A percentile compares a stretch with the other conserved stretches of the same genome.
Evolutionary conservation across 495 filamentous ascomycete species (phyloP).

Genomic region (Cudoniella acicularis): DNA sequence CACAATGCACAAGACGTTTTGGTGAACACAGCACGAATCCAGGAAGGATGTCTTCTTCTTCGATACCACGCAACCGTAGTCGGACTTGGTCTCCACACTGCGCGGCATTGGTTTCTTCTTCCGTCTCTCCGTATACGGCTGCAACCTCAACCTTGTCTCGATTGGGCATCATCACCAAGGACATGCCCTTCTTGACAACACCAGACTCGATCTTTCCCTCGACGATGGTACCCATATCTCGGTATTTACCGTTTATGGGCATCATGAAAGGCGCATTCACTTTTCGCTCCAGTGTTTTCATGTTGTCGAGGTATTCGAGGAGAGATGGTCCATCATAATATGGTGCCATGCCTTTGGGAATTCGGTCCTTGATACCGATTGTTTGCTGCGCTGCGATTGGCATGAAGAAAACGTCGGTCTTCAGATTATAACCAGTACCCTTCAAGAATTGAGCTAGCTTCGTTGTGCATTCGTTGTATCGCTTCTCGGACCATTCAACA

Average conservation of each 20-base stretch:
- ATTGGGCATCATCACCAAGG: conserved; percentile 91
- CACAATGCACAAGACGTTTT: conserved; percentile 87
- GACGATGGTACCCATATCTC: conserved; percentile 95
- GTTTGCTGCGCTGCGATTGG: conserved; percentile 88
- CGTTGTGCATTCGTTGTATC: conserved; percentile 86
- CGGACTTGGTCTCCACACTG: conserved; percentile 95
- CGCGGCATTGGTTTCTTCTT: conserved; percentile 78
- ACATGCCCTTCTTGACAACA: conserved; percentile 80
- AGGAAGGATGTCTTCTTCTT: conserved; percentile 96
- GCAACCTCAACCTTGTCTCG: conserved; percentile 72
- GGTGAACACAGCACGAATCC: conserved; percentile 94
- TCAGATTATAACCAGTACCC: conserved; percentile 85
- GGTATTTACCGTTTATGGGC: conserved; percentile 92
- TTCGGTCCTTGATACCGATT: conserved; percentile 80
- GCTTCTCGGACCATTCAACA: conserved; percentile 88
- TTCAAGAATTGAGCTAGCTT: conserved; percentile 88
- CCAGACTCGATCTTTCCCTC: conserved; percentile 97
- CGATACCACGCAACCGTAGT: conserved; percentile 83
- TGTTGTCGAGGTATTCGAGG: conserved; percentile 86
- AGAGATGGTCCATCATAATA: conserved; percentile 94
- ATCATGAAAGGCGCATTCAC: conserved; percentile 99
- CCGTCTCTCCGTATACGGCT: conserved; percentile 90
- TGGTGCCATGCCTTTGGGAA: conserved; percentile 68
- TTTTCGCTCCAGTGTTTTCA: conserved; percentile 91
- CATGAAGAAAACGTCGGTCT: conserved; percentile 91